Base-by-base conservation (phyloP, 305 asterid genomes). In the Solanum chacoense region DNA sequence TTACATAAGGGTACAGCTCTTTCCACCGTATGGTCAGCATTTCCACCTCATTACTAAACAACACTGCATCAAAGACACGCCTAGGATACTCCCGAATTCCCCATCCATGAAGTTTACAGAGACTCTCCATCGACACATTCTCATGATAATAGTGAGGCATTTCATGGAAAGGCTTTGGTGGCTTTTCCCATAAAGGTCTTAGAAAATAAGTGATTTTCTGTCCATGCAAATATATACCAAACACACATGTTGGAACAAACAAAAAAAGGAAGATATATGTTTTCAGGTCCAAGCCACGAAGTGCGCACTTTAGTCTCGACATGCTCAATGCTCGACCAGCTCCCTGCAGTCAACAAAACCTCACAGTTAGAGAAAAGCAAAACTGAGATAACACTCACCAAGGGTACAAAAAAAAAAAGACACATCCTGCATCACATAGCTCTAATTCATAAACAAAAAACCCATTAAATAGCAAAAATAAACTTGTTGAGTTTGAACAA, bases 61-160 rank as follows among this genome's bases (percentile, higher is more conserved):
- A 75, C 22, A 97, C 99, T 11, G 99, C 99, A 87, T 97, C 99
- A 88, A 91, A 97, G 28, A 97, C 99, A 35, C 99, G 99, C 88
- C 99, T 92, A 24, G 99, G 99, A 75, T 90, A 95, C 93, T 97
- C 98, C 0, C 99, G 96, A 22, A 93, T 88, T 26, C 95, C 95
- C 99, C 99, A 97, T 20, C 99, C 99, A 8, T 97, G 99, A 91
- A 97, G 99, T 71, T 90, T 94, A 75, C 99, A 97, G 6, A 96
- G 97, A 89, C 95, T 91, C 90, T 92, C 97, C 99, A 96, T 95
- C 0, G 99, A 93, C 14, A 95, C 98, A 24, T 97, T 95, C 88
- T 95, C 98, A n/a, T 96, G 98, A 85, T 97, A 97, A 92, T 95
- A 97, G 90, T 96, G 99, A 76, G 99, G 99, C 63, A 92, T 93